A percentile compares a stretch with the other conserved stretches of the same genome.
These are phyloP conservation scores for Fusarium albosuccineum DNA, from an alignment of 2,329 filamentous ascomycete species.

Conservation along the genomic window DNA sequence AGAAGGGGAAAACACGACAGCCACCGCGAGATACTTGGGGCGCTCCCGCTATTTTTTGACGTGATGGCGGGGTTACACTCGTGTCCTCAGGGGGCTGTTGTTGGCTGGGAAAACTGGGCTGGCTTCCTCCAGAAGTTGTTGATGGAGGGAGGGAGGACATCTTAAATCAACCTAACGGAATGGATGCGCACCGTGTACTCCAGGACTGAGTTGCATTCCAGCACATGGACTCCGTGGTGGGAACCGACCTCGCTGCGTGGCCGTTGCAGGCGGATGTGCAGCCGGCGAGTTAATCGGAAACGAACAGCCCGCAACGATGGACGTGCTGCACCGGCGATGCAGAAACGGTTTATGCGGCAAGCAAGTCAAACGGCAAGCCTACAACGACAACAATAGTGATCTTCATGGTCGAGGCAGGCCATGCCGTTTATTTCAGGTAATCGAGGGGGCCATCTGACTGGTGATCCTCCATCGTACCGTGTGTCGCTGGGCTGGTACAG, in stretches of 20 bases:
- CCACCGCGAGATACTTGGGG: too few species aligned
- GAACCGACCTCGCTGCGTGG: too few species aligned
- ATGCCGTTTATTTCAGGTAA: too few species aligned
- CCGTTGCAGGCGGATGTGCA: too few species aligned
- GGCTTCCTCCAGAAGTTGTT: too few species aligned
- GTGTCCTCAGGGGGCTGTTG: background rate
- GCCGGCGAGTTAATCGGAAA: too few species aligned
- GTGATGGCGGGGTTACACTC: background rate
- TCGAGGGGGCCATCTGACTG: background rate
- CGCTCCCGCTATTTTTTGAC: background rate
- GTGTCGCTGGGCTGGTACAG: conserved; percentile 17
- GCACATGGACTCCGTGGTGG: too few species aligned
- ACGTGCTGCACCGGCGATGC: background rate
- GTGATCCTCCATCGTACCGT: background rate
- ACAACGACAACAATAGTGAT: background rate
- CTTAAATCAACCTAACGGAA: too few species aligned
- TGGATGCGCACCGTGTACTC: too few species aligned
- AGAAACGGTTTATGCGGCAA: background rate
- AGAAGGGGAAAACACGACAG: too few species aligned
- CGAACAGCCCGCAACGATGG: background rate
- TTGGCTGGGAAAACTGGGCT: background rate
- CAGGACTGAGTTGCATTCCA: too few species aligned
- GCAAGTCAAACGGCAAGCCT: background rate
- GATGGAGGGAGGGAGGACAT: too few species aligned
- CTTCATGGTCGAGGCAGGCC: background rate